These are phyloP conservation scores for Tetracladium maxilliforme DNA, from an alignment of 2,329 filamentous ascomycete genomes.

Conservation along the genomic window DNA sequence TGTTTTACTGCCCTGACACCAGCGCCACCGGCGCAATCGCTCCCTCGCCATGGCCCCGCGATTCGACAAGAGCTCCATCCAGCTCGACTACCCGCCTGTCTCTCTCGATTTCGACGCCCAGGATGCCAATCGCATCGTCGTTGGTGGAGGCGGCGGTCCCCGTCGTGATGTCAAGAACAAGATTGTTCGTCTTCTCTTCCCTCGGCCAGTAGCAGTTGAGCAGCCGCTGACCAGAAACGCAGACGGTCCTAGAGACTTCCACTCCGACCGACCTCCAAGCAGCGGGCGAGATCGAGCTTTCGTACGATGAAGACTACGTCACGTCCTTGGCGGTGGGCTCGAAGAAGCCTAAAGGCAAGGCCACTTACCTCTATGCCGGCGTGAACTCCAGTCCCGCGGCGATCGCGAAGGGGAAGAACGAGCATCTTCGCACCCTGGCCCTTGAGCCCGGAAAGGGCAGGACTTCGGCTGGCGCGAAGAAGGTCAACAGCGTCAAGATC, in stretches of 20 bases:
- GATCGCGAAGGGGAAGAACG: slow-evolving; percentile 62
- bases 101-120: slow-evolving; percentile 77
- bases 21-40: no score
- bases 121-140: slow-evolving; percentile 60
- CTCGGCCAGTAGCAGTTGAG: background rate
- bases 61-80: no score
- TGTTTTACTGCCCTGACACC: no score
- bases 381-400: slow-evolving; percentile 70
- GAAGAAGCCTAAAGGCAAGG: slow-evolving; percentile 38
- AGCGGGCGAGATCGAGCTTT: slow-evolving; percentile 62
- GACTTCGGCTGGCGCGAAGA: slow-evolving; percentile 14
- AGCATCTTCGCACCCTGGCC: slow-evolving; percentile 68
- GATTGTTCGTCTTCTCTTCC: slow-evolving; percentile 42
- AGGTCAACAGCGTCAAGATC: slow-evolving; percentile 21
- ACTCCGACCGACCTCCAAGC: slow-evolving; percentile 29
- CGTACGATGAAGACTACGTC: slow-evolving; percentile 77
- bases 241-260: slow-evolving; percentile 16
- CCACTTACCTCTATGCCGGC: slow-evolving; percentile 52
- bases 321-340: slow-evolving; percentile 63
- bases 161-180: slow-evolving; percentile 75
- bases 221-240: slow-evolving; percentile 3
- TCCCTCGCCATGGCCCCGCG: no score
- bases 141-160: slow-evolving; percentile 78
- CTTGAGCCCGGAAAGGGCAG: slow-evolving; percentile 27
- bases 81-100: slow-evolving; percentile 76